Percentiles rank a stretch among this genome's conserved stretches.
Conservation (phyloP, 331 rosid species). For the Malus hybrid region DNA sequence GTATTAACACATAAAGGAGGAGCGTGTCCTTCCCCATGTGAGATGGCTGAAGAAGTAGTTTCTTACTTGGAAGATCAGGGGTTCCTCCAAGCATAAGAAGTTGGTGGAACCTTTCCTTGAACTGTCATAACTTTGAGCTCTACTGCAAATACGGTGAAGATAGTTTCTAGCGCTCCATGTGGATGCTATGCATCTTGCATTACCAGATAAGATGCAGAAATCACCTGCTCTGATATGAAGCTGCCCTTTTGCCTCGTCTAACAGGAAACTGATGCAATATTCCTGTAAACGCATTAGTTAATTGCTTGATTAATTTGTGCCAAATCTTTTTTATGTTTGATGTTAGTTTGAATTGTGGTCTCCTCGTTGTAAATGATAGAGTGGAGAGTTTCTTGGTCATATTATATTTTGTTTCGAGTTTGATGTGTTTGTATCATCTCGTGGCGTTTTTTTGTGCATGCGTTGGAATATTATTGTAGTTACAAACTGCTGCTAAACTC, state of each 20-base stretch:
- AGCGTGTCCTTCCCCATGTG: slow-evolving; percentile 24
- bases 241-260: background rate
- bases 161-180: background rate
- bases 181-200: background rate
- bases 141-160: background rate
- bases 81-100: slow-evolving; percentile 25
- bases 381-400: background rate
- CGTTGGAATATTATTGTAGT: background rate
- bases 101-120: background rate
- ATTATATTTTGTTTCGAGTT: background rate
- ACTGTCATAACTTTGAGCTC: background rate
- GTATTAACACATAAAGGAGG: slow-evolving; percentile 20
- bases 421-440: background rate
- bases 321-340: background rate
- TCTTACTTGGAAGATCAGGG: slow-evolving; percentile 37
- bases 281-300: background rate
- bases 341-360: background rate
- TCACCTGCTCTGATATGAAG: background rate
- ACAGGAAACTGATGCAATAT: background rate
- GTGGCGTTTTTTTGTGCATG: background rate
- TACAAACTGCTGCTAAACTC: background rate
- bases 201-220: background rate
- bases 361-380: background rate
- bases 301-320: background rate
- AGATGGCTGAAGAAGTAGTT: slow-evolving; percentile 38